A percentile compares a stretch with the other conserved stretches of the same genome.
These are phyloP conservation scores for Globisporangium iwayamae DNA, from an alignment of 352 stramenopile genomes.

Conservation along the genomic window DNA sequence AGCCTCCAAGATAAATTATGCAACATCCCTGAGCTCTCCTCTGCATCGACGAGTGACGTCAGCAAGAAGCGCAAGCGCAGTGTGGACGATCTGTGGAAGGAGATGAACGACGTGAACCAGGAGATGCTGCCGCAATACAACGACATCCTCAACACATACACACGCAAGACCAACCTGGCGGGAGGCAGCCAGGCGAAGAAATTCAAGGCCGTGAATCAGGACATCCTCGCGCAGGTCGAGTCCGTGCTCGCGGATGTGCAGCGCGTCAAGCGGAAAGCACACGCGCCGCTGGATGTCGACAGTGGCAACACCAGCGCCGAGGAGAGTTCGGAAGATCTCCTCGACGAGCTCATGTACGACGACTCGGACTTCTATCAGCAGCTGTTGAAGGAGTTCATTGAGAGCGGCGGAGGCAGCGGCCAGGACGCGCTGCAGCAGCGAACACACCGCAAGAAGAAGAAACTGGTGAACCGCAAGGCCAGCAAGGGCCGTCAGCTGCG, in stretches of 20 bases:
- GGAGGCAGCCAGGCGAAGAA: conserved; percentile 73
- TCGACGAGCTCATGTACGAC: conserved; percentile 87
- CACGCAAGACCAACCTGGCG: conserved; percentile 66
- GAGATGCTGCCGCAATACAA: conserved; percentile 71
- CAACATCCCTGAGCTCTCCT: conserved; percentile 52
- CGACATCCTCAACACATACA: conserved; percentile 77
- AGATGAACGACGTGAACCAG: conserved; percentile 38
- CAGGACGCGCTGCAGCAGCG: conserved; percentile 49
- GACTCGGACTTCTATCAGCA: conserved; percentile 89
- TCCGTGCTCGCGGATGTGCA: conserved; percentile 77
- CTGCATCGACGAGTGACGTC: conserved; percentile 11
- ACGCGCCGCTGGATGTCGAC: conserved; percentile 50
- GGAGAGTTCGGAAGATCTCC: conserved; percentile 37
- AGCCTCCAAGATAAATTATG: conserved; percentile 64
- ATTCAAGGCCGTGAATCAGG: conserved; percentile 88
- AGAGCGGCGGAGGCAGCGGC: conserved; percentile 53
- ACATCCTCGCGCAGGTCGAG: conserved; percentile 82
- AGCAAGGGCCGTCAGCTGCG: conserved; percentile 82
- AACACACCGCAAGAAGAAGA: conserved; percentile 82
- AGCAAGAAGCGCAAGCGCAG: conserved; percentile 68
- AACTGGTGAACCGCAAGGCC: conserved; percentile 85
- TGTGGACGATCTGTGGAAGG: conserved; percentile 52
- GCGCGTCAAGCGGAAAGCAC: conserved; percentile 82
- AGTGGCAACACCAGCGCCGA: conserved; percentile 30
- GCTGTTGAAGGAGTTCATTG: conserved; percentile 87